A percentile compares a stretch with the other conserved stretches of the same genome.
Evolutionary conservation across 305 asterid genomes (phyloP).

Genomic region (Euphrasia arctica): DNA sequence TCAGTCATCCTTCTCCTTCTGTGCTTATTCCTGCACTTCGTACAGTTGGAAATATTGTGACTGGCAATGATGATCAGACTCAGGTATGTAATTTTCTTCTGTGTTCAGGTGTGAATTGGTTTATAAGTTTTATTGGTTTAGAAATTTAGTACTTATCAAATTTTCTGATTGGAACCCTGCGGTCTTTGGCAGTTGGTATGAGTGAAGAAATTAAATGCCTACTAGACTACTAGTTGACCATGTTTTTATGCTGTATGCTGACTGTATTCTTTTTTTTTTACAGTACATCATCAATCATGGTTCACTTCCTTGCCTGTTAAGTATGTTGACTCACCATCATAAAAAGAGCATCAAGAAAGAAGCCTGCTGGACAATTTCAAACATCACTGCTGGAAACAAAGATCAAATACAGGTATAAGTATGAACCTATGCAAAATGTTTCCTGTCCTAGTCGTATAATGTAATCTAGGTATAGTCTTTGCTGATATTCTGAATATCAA

Average conservation of each 20-base stretch:
- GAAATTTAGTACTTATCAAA: background rate
- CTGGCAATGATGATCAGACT: conserved; percentile 89
- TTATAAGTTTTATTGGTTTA: background rate
- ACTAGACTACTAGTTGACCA: background rate
- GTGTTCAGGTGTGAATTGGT: background rate
- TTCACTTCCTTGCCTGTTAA: conserved; percentile 69
- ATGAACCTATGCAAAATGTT: conserved; percentile 10
- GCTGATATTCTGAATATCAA: background rate
- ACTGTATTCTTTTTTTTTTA: conserved; percentile 16
- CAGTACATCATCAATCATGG: conserved; percentile 75
- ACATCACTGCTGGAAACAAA: conserved; percentile 88
- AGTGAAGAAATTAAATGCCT: background rate
- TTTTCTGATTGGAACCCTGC: conserved; percentile 1
- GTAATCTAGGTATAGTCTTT: conserved; percentile 8
- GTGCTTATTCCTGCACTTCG: conserved; percentile 95
- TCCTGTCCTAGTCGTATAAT: conserved; percentile 9
- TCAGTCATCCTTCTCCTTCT: conserved; percentile 88
- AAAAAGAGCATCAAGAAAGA: conserved; percentile 94
- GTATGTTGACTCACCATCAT: conserved; percentile 75
- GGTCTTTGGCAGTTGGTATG: background rate
- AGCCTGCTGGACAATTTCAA: conserved; percentile 94
- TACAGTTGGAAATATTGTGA: conserved; percentile 88
- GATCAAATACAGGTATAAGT: conserved; percentile 72
- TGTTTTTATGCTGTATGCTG: conserved; percentile 2
- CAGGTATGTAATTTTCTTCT: conserved; percentile 43